Evolutionary conservation across 1,284 basidiomycete species (phyloP).

Genomic region (Phaffia rhodozyma): DNA sequence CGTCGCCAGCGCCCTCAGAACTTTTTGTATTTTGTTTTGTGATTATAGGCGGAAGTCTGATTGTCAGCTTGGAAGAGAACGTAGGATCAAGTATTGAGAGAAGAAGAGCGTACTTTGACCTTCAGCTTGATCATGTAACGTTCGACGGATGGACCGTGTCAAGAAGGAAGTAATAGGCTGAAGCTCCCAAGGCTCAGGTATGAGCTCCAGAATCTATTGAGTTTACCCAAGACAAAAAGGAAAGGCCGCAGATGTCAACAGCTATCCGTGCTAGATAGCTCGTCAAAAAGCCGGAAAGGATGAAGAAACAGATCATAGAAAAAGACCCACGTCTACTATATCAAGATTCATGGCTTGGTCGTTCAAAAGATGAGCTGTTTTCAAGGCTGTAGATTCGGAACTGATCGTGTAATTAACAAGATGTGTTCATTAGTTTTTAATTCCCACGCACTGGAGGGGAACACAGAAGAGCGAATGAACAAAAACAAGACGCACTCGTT

Average conservation of each 20-base stretch:
- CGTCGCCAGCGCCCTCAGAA: conserved; percentile 13
- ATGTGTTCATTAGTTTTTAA: background rate
- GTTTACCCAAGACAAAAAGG: conserved; percentile 7
- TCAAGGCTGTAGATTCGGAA: conserved; percentile 42
- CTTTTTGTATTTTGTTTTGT: background rate
- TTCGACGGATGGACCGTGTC: conserved; percentile 58
- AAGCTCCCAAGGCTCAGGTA: conserved; percentile 65
- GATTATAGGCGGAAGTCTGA: background rate
- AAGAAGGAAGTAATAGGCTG: conserved; percentile 61
- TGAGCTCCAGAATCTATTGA: conserved; percentile 51
- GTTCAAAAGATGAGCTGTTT: conserved; percentile 56
- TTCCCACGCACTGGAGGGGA: too few species aligned
- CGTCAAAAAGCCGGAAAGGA: background rate
- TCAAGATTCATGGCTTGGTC: conserved; percentile 69
- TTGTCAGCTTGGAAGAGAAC: background rate
- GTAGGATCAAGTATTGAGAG: background rate
- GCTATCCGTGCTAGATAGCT: too few species aligned
- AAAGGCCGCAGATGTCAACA: background rate
- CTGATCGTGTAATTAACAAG: background rate
- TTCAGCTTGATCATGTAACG: conserved; percentile 58
- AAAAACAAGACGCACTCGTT: conserved; percentile 44
- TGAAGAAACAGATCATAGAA: background rate
- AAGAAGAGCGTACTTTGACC: conserved; percentile 37
- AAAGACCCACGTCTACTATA: conserved; percentile 50
- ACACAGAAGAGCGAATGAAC: background rate